Percentiles rank a stretch among this genome's conserved stretches.
Evolutionary conservation across 1,284 basidiomycete genomes (phyloP).

Genomic region (Pseudozyma thailandica): DNA sequence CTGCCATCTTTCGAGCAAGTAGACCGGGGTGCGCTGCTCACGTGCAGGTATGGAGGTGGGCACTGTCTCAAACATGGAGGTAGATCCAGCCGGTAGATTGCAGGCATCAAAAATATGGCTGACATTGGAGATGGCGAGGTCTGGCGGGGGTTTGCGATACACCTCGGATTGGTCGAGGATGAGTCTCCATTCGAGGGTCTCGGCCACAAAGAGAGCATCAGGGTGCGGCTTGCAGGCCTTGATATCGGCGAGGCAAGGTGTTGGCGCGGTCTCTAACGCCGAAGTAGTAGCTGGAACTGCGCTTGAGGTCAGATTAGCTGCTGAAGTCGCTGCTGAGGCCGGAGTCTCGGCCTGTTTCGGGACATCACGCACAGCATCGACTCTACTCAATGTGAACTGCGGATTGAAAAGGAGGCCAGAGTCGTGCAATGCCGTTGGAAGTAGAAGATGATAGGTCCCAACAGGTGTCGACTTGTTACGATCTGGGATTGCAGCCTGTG

Average conservation of each 20-base stretch:
- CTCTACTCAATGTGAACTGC: constrained; percentile 13
- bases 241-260: constrained; percentile 17
- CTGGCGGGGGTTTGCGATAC: constrained; percentile 1
- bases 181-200: constrained; percentile 51
- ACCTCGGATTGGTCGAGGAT: constrained; percentile 25
- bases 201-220: constrained; percentile 47
- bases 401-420: constrained; percentile 48
- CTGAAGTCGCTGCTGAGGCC: background rate
- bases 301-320: background rate
- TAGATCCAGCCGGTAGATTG: constrained; percentile 14
- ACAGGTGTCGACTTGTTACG: background rate
- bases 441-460: constrained; percentile 9
- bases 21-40: constrained; percentile 24
- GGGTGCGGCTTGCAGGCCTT: constrained; percentile 44
- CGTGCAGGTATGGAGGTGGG: constrained; percentile 23
- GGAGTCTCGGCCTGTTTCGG: background rate
- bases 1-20: constrained; percentile 15
- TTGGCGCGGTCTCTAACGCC: background rate
- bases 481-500: background rate
- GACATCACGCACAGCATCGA: constrained; percentile 13
- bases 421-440: constrained; percentile 36
- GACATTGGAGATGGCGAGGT: background rate
- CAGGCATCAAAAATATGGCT: constrained; percentile 39
- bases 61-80: constrained; percentile 36
- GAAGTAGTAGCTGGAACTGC: background rate